These are phyloP conservation scores for Colletotrichum spaethianum DNA, from an alignment of 2,329 filamentous ascomycete species.

Conservation along the genomic window DNA sequence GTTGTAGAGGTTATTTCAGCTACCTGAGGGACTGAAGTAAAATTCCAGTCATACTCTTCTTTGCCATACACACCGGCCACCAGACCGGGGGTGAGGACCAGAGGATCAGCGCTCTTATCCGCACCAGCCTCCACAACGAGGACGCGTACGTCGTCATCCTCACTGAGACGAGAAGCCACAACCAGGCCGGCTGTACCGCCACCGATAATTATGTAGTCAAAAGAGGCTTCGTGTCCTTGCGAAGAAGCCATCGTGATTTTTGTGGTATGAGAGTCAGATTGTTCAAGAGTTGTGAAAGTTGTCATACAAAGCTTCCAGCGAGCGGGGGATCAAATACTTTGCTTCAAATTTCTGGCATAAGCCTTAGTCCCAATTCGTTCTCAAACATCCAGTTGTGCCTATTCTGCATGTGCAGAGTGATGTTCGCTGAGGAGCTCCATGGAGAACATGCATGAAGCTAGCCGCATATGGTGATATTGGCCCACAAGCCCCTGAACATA, in stretches of 20 bases:
- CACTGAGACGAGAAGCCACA: slow-evolving; percentile 50
- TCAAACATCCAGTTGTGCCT: not conserved
- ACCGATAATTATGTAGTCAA: slow-evolving; percentile 50
- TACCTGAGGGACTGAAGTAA: slow-evolving; percentile 42
- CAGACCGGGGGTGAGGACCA: slow-evolving; percentile 42
- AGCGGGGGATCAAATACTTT: not conserved
- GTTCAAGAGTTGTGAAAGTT: not conserved
- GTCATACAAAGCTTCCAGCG: not conserved
- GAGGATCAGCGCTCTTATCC: slow-evolving; percentile 41
- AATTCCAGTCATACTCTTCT: slow-evolving; percentile 45
- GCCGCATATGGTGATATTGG: not conserved
- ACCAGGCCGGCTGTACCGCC: slow-evolving; percentile 52
- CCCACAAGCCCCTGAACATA: not conserved
- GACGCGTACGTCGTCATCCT: slow-evolving; percentile 43
- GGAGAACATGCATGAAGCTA: slow-evolving; percentile 20
- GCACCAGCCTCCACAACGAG: slow-evolving; percentile 48
- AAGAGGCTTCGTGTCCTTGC: slow-evolving; percentile 1
- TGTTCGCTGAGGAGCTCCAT: not conserved
- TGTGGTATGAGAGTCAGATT: not conserved
- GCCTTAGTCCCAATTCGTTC: not conserved
- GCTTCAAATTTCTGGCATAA: no score
- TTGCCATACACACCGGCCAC: slow-evolving; percentile 43
- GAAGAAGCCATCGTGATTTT: not conserved
- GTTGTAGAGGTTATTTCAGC: not conserved
- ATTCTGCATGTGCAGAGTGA: not conserved